phyloP scores from a whole-genome alignment of 2,329 filamentous ascomycete genomes.

The Bipolaris victoriae region DNA sequence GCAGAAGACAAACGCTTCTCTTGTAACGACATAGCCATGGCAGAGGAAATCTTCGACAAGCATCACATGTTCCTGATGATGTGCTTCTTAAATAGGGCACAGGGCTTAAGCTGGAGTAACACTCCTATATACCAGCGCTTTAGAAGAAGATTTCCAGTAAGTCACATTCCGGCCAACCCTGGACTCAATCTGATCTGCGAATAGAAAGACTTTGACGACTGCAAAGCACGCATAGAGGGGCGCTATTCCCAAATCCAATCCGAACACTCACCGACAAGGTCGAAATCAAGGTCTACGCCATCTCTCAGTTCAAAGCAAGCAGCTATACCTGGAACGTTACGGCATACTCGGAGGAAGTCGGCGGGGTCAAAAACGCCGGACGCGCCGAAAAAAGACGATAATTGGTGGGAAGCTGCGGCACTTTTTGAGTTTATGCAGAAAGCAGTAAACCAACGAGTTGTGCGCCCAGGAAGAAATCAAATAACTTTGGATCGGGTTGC shows the following conservation, averaged over 20 bases:
- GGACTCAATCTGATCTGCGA: constrained; percentile 12
- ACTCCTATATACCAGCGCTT: constrained; percentile 53
- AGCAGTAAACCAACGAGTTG: constrained; percentile 40
- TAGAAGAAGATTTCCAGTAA: constrained; percentile 46
- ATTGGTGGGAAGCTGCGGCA: constrained; percentile 48
- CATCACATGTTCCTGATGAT: constrained; percentile 54
- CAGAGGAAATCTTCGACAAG: constrained; percentile 39
- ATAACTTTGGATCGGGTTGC: constrained; percentile 44
- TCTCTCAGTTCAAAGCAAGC: constrained; percentile 6
- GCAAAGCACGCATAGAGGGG: constrained; percentile 41
- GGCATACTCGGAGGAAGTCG: constrained; percentile 13
- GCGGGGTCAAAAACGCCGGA: constrained; percentile 15
- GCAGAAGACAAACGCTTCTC: constrained; percentile 42
- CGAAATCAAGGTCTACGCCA: constrained; percentile 18
- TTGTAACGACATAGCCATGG: constrained; percentile 33
- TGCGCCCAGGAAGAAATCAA: constrained; percentile 38
- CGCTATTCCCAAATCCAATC: constrained; percentile 28
- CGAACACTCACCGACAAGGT: constrained; percentile 14
- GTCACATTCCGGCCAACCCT: background rate
- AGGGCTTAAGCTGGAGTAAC: constrained; percentile 53
- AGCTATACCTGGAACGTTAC: constrained; percentile 9
- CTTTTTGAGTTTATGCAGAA: constrained; percentile 52
- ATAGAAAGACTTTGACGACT: constrained; percentile 40
- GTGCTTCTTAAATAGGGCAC: constrained; percentile 53
- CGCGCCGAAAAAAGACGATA: constrained; percentile 47